Conservation (phyloP, 768 basidiomycete genomes). For the Tricholoma bakamatsutake region DNA sequence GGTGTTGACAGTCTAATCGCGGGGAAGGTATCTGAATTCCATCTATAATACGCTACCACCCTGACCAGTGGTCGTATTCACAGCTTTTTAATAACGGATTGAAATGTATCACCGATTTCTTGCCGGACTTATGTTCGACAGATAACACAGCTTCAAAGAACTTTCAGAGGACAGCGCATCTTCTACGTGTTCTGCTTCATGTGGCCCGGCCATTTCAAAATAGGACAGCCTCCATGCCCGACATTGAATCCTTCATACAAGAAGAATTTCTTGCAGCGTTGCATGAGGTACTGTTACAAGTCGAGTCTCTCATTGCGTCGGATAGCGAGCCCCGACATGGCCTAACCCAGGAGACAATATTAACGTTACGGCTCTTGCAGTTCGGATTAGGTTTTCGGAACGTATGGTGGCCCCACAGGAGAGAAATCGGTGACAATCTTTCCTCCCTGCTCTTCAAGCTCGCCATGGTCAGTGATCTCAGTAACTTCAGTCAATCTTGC, state of each 20-base stretch:
- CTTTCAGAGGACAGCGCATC: slow-evolving; percentile 54
- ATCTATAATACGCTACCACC: neutral
- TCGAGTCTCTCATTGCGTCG: slow-evolving; percentile 31
- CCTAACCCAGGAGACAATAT: slow-evolving; percentile 39
- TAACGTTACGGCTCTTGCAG: slow-evolving; percentile 64
- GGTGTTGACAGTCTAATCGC: slow-evolving; percentile 63
- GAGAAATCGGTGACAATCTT: slow-evolving; percentile 39
- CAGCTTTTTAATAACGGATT: slow-evolving; percentile 77
- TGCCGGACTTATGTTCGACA: slow-evolving; percentile 29
- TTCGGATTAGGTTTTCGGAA: slow-evolving; percentile 65
- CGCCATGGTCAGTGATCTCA: slow-evolving; percentile 38
- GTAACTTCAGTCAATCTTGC: slow-evolving; percentile 20
- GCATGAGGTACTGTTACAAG: slow-evolving; percentile 35
- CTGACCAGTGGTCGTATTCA: neutral
- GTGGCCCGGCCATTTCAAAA: slow-evolving; percentile 62
- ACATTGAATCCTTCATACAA: slow-evolving; percentile 50
- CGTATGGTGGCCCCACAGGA: slow-evolving; percentile 48
- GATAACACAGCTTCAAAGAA: slow-evolving; percentile 29
- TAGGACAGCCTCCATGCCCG: slow-evolving; percentile 33
- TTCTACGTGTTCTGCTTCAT: slow-evolving; percentile 63
- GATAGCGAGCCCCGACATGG: slow-evolving; percentile 14
- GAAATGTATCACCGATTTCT: slow-evolving; percentile 53
- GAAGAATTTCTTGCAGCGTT: slow-evolving; percentile 51
- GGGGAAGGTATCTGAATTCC: slow-evolving; percentile 45
- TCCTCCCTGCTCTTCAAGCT: slow-evolving; percentile 41